These are phyloP conservation scores for Paramecium sexaurelia DNA, from an alignment of 73 alveolate genomes.

Conservation along the genomic window DNA sequence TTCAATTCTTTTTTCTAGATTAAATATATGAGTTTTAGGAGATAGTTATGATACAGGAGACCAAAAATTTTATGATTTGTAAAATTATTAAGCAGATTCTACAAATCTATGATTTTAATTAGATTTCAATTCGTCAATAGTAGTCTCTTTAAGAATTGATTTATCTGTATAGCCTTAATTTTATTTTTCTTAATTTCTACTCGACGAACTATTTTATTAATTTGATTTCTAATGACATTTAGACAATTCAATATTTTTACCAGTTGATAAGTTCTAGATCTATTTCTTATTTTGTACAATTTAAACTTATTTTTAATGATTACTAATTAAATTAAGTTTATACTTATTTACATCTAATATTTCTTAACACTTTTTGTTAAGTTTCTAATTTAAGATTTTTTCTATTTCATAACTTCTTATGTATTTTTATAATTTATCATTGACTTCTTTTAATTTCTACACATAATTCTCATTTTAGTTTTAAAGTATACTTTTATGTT, in stretches of 20 bases:
- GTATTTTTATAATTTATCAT: not conserved
- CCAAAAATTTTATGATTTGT: conserved; percentile 10
- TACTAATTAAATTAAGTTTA: not conserved
- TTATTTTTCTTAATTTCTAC: not conserved
- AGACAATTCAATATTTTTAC: not conserved
- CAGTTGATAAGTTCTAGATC: not conserved
- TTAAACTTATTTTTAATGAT: not conserved
- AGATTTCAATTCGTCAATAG: not conserved
- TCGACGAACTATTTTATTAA: not conserved
- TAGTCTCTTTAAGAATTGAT: not conserved
- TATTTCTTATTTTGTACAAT: not conserved
- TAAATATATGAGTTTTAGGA: not conserved
- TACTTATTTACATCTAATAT: not conserved
- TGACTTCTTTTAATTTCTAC: not conserved
- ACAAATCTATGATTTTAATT: not conserved
- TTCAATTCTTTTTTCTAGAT: not conserved
- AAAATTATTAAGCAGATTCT: not conserved
- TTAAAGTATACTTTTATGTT: not conserved
- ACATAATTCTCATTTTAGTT: not conserved
- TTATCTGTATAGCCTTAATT: not conserved
- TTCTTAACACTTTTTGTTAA: not conserved
- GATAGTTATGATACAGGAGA: not conserved
- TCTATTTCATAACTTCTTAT: conserved; percentile 4
- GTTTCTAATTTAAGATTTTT: not conserved
- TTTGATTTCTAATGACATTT: not conserved